phyloP scores from a whole-genome alignment of 371 early-diverging fungal genomes.

The Lichtheimia corymbifera region DNA sequence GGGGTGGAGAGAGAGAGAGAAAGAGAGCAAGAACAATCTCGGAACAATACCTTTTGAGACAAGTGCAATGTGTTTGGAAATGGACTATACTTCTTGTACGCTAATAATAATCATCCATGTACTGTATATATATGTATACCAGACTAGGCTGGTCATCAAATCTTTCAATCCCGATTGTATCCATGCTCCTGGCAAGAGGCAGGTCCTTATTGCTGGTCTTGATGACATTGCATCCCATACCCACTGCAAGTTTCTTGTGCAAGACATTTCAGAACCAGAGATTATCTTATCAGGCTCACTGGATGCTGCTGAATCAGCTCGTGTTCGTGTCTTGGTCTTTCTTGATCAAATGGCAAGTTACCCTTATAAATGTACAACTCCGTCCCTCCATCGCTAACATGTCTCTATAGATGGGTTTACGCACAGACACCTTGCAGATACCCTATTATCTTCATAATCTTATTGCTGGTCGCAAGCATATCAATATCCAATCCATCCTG shows the following conservation, averaged over 20 bases:
- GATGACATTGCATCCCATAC: conserved; percentile 15
- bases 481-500: conserved; percentile 63
- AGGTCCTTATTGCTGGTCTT: conserved; percentile 5
- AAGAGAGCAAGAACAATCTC: neutral
- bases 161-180: conserved; percentile 15
- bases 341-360: conserved; percentile 43
- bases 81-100: neutral
- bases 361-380: neutral
- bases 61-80: conserved; percentile 3
- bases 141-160: conserved; percentile 14
- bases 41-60: conserved; percentile 6
- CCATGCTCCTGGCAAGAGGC: conserved; percentile 2
- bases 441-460: conserved; percentile 49
- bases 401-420: conserved; percentile 22
- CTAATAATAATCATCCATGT: too few species aligned
- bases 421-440: conserved; percentile 23
- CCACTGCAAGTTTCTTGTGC: conserved; percentile 7
- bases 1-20: neutral
- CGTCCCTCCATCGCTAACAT: neutral
- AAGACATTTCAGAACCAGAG: conserved; percentile 10
- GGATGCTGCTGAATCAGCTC: conserved; percentile 29
- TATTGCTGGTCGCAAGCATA: conserved; percentile 65
- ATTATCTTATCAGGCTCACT: conserved; percentile 28
- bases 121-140: neutral
- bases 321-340: conserved; percentile 29